Conservation (phyloP, 768 basidiomycete genomes). For the Lentinula sp. region DNA sequence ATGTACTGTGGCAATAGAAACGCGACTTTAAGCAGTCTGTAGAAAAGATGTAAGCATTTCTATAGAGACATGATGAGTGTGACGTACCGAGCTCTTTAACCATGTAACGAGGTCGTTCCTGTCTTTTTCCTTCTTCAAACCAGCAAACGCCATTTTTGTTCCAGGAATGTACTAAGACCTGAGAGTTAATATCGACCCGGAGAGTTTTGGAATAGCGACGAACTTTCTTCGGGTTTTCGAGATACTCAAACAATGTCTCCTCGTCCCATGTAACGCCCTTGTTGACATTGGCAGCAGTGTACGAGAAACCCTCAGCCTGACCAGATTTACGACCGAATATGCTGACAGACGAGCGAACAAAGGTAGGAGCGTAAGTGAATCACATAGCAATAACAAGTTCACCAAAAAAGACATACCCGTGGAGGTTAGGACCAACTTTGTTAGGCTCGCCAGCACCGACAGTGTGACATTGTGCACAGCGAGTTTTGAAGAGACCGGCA, state of each 20-base stretch:
- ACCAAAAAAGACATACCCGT: slow-evolving; percentile 57
- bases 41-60: slow-evolving; percentile 13
- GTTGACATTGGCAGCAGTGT: slow-evolving; percentile 93
- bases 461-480: slow-evolving; percentile 94
- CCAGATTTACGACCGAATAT: slow-evolving; percentile 86
- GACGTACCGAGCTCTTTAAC: slow-evolving; percentile 64
- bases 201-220: slow-evolving; percentile 12
- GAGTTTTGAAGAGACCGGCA: slow-evolving; percentile 93
- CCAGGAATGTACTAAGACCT: slow-evolving; percentile 78
- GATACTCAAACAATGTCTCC: slow-evolving; percentile 89
- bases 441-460: slow-evolving; percentile 68
- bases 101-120: slow-evolving; percentile 89
- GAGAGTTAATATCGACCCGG: neutral
- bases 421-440: slow-evolving; percentile 94
- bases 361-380: neutral
- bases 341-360: slow-evolving; percentile 27
- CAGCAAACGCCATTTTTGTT: slow-evolving; percentile 98
- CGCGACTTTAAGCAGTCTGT: slow-evolving; percentile 1
- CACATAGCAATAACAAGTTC: neutral
- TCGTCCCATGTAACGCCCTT: slow-evolving; percentile 88
- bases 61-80: slow-evolving; percentile 18
- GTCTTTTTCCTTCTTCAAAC: slow-evolving; percentile 98
- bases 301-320: slow-evolving; percentile 78
- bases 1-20: neutral
- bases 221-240: slow-evolving; percentile 97